Percentiles rank a stretch among this genome's conserved stretches.
Conservation (phyloP, 2,329 filamentous ascomycete species). For the Plenodomus biglobosus region DNA sequence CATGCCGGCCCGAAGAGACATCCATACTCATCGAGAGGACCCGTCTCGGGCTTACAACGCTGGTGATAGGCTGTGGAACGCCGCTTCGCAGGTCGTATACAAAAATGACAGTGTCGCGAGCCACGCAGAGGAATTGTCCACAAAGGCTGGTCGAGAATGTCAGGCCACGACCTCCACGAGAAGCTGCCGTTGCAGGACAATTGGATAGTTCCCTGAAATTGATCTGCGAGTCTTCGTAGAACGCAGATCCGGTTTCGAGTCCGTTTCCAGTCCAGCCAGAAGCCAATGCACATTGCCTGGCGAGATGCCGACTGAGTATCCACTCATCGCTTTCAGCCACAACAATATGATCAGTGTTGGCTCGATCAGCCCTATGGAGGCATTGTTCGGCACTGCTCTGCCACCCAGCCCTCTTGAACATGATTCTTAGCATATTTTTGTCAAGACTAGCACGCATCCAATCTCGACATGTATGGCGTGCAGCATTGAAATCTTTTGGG, state of each 20-base stretch:
- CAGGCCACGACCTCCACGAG: slow-evolving; percentile 27
- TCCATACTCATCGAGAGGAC: slow-evolving; percentile 66
- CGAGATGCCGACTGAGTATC: slow-evolving; percentile 51
- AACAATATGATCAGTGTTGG: not conserved
- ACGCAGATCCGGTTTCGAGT: slow-evolving; percentile 13
- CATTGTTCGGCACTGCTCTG: slow-evolving; percentile 10
- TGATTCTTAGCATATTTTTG: slow-evolving; percentile 51
- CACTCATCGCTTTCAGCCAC: slow-evolving; percentile 31
- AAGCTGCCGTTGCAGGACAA: slow-evolving; percentile 17
- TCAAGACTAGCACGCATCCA: slow-evolving; percentile 64
- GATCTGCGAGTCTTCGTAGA: slow-evolving; percentile 25
- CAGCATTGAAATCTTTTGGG: slow-evolving; percentile 60
- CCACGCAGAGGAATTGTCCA: slow-evolving; percentile 59
- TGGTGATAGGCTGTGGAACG: slow-evolving; percentile 52
- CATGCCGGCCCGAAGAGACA: slow-evolving; percentile 57
- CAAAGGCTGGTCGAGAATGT: slow-evolving; percentile 60
- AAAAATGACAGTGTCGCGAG: slow-evolving; percentile 57
- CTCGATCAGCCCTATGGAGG: not conserved
- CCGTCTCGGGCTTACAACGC: slow-evolving; percentile 58
- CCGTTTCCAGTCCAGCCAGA: slow-evolving; percentile 45
- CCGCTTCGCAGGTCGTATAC: slow-evolving; percentile 54
- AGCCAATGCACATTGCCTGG: slow-evolving; percentile 54
- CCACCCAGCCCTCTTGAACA: slow-evolving; percentile 61
- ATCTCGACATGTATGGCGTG: slow-evolving; percentile 59
- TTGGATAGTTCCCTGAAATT: slow-evolving; percentile 41